Evolutionary conservation across 208 protist genomes (phyloP), one percentile per base, ranked within the genome.

Genomic region (Trichomonas gallinae): DNA sequence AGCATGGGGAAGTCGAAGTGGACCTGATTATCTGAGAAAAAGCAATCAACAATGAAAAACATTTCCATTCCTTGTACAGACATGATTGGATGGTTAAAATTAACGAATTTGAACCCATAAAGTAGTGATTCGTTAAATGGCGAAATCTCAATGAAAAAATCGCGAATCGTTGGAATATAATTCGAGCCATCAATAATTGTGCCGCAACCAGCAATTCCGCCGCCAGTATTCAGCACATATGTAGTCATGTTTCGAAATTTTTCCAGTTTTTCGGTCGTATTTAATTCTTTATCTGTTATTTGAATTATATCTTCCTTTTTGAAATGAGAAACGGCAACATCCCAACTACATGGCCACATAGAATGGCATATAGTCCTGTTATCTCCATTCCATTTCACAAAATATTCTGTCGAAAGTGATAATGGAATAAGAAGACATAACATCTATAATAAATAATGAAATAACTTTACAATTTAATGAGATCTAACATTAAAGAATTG

Each of bases 131-230:
- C 87, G 38, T 93, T 93, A 38, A 93, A 93, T 34, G 87, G 87
- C 13, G 87, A 93, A 34, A 93, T 93, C 46, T 93, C 87, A 38
- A 93, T 48, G 31, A 38, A 93, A 93, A 93, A 93, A 51, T 93
- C 87, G 26, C 17, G 23, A 11, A 6, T n/a, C 8, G 42, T 51
- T 51, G 42, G 87, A 15, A 58, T 0, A 93, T 48, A 93, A 36
- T 34, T 8, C 3, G 40, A n/a, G 42, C 87, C 87, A 51, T 93
- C 87, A 21, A 93, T 93, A 38, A 48, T 93, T 38, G 87, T 93
- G 38, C 8, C 15, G 51, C 31, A 49, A 38, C 40, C 42, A 34
- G 44, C 44, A 11, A 93, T 58, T 51, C 87, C 87, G 34, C 87
- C 87, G 44, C 87, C 87, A 38, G 34, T 93, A 48, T 93, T 26